Percentiles rank a stretch among this genome's conserved stretches.
Evolutionary conservation across 495 filamentous ascomycete species (phyloP).

Genomic region (Penicillium salamii): DNA sequence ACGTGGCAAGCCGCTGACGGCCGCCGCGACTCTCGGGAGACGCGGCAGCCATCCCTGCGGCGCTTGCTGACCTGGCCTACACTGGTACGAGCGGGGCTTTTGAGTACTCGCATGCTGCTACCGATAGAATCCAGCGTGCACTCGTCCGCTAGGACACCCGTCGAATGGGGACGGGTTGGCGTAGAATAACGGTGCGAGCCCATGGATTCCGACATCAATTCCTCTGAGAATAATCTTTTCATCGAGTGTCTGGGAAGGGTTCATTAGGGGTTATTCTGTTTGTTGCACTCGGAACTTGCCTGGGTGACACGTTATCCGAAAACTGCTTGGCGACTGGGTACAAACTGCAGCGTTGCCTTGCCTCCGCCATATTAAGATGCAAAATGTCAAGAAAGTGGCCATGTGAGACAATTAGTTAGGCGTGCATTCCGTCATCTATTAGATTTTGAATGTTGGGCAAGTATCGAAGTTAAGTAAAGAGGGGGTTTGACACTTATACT

Average conservation of each 20-base stretch:
- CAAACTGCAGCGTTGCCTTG: neutral
- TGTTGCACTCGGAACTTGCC: slow-evolving; percentile 5
- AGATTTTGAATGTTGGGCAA: too few species aligned
- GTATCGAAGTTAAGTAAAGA: too few species aligned
- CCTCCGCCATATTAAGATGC: too few species aligned
- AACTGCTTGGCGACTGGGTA: slow-evolving; percentile 1
- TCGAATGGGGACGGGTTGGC: slow-evolving; percentile 18
- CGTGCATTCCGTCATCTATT: neutral
- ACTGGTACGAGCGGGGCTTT: slow-evolving; percentile 12
- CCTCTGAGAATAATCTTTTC: slow-evolving; percentile 18
- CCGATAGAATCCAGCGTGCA: slow-evolving; percentile 22
- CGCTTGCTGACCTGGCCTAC: slow-evolving; percentile 11
- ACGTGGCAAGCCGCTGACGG: slow-evolving; percentile 4
- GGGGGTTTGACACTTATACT: too few species aligned
- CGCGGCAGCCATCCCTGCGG: slow-evolving; percentile 9
- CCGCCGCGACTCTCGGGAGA: slow-evolving; percentile 5
- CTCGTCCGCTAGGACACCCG: slow-evolving; percentile 17
- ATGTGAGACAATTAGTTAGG: neutral
- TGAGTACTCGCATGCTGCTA: slow-evolving; percentile 15
- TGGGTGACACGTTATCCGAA: slow-evolving; percentile 6
- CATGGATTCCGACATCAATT: slow-evolving; percentile 14
- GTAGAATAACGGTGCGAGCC: slow-evolving; percentile 25
- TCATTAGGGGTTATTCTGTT: too few species aligned
- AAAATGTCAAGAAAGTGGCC: too few species aligned
- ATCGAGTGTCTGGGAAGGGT: slow-evolving; percentile 11